Percentiles rank a stretch among this genome's conserved stretches.
Evolutionary conservation across 139 green algal species (phyloP).

Genomic region (Choricystis sp.): DNA sequence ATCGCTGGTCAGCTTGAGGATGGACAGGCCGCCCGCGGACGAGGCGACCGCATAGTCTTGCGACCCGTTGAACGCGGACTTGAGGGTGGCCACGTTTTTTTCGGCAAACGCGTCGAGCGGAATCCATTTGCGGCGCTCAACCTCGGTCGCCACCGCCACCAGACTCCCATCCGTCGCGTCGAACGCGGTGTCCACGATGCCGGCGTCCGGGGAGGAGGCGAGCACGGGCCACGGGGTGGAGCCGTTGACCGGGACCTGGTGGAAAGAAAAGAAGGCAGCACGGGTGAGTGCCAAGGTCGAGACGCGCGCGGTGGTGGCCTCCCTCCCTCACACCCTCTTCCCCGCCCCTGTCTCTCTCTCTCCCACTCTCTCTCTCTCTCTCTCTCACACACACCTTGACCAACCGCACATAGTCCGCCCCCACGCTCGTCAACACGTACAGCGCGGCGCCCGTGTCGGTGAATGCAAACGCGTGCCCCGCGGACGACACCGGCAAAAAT

Average conservation of each 20-base stretch:
- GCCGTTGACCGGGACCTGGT: neutral
- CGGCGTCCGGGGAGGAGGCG: neutral
- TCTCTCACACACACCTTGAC: no score
- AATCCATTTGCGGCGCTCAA: neutral
- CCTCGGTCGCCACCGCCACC: neutral
- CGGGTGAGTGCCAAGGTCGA: no score
- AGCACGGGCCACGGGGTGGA: neutral
- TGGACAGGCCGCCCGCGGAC: neutral
- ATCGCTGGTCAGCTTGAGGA: neutral
- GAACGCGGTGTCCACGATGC: neutral
- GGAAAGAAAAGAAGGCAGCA: no score
- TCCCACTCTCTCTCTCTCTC: no score
- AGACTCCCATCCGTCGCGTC: neutral
- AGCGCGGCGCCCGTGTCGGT: neutral
- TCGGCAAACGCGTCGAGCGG: neutral
- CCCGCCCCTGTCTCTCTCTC: no score
- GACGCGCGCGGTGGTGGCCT: no score
- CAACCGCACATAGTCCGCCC: no score
- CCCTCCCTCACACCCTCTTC: no score
- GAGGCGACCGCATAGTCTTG: neutral
- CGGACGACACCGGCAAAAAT: neutral
- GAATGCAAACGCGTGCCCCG: neutral
- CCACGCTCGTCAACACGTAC: neutral
- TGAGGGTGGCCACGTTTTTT: neutral
- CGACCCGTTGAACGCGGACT: neutral